phyloP scores from a whole-genome alignment of 2,329 filamentous ascomycete species.

The Fusarium heterosporum region DNA sequence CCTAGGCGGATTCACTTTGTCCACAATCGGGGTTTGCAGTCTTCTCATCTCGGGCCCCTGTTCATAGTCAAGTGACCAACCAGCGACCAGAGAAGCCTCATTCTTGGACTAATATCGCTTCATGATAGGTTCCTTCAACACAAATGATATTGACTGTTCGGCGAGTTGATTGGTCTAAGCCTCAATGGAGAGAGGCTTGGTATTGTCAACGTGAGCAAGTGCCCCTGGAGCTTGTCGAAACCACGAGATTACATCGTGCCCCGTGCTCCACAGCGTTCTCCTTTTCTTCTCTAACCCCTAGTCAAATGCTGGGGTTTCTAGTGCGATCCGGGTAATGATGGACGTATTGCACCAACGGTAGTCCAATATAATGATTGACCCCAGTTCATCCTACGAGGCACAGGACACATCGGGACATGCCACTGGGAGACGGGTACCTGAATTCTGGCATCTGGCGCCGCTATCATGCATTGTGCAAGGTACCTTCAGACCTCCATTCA shows the following conservation, averaged over 20 bases:
- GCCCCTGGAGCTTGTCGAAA: conserved; percentile 34
- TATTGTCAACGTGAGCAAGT: conserved; percentile 21
- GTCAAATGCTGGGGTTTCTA: conserved; percentile 21
- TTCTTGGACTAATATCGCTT: conserved; percentile 45
- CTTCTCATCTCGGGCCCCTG: conserved; percentile 24
- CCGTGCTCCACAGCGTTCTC: conserved; percentile 45
- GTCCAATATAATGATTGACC: conserved; percentile 39
- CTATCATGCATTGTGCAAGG: conserved; percentile 32
- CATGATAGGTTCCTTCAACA: conserved; percentile 17
- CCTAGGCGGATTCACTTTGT: conserved; percentile 26
- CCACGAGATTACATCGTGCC: conserved; percentile 45
- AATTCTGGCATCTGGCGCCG: conserved; percentile 26
- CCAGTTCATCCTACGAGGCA: conserved; percentile 38
- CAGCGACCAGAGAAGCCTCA: conserved; percentile 20
- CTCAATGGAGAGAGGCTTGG: conserved; percentile 25
- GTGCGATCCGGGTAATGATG: conserved; percentile 35
- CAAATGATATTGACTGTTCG: conserved; percentile 28
- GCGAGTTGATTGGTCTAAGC: conserved; percentile 27
- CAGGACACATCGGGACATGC: conserved; percentile 11
- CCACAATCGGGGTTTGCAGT: conserved; percentile 6
- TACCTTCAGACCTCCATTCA: conserved; percentile 38
- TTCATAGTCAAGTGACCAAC: conserved; percentile 34
- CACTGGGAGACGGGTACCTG: conserved; percentile 36
- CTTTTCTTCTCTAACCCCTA: conserved; percentile 40
- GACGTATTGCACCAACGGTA: conserved; percentile 45